Conservation (phyloP, 2,329 filamentous ascomycete genomes). For the Zalaria sp. region DNA sequence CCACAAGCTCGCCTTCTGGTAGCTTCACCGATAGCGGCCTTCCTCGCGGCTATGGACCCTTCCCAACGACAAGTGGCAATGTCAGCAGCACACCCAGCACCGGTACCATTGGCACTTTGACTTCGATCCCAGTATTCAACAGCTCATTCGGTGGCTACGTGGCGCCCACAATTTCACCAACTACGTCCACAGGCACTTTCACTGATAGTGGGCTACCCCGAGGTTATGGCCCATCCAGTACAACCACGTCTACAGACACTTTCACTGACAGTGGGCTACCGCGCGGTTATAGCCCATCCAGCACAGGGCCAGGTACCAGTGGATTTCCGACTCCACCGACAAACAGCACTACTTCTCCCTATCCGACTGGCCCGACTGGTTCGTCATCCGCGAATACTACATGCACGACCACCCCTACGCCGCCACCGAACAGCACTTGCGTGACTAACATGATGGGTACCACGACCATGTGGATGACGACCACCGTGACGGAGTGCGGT, state of each 20-base stretch:
- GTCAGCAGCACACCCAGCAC: background rate
- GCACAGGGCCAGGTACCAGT: background rate
- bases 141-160: background rate
- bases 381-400: background rate
- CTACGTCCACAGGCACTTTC: background rate
- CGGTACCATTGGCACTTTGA: background rate
- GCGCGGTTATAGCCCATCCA: background rate
- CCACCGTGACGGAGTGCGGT: conserved; percentile 10
- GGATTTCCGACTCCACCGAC: background rate
- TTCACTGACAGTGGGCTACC: too few relatives aligned
- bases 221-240: too few relatives aligned
- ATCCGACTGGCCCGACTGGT: conserved; percentile 2
- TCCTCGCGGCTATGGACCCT: too few relatives aligned
- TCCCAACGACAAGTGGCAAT: background rate
- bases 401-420: conserved; percentile 4
- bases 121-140: background rate
- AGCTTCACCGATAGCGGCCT: too few relatives aligned
- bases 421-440: conserved; percentile 6
- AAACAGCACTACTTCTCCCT: conserved; percentile 2
- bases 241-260: too few relatives aligned
- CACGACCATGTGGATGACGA: conserved; percentile 10
- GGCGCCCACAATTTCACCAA: background rate
- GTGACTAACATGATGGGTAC: conserved; percentile 10
- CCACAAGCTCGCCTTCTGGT: too few relatives aligned
- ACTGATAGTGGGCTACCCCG: too few relatives aligned